Percentiles rank a stretch among this genome's conserved stretches.
These are phyloP conservation scores for Botryotinia convoluta DNA, from an alignment of 2,329 filamentous ascomycete species.

Conservation along the genomic window DNA sequence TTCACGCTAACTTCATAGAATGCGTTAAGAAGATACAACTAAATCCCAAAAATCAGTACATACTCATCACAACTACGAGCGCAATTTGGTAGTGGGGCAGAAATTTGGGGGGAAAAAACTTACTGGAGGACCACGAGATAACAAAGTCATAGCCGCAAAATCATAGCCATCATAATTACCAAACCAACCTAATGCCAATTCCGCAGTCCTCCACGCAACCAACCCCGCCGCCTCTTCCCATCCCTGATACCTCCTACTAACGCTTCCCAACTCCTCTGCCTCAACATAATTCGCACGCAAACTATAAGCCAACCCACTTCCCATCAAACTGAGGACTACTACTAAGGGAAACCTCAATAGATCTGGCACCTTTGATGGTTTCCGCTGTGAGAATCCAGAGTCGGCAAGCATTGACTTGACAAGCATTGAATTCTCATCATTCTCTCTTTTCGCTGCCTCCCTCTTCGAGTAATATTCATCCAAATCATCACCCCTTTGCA, in stretches of 20 bases:
- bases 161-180: constrained; percentile 72
- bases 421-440: neutral
- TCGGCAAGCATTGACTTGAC: neutral
- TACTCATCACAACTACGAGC: neutral
- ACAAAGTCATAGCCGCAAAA: constrained; percentile 60
- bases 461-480: neutral
- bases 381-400: neutral
- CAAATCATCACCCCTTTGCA: neutral
- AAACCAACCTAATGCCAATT: constrained; percentile 72
- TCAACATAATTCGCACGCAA: constrained; percentile 50
- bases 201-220: constrained; percentile 56
- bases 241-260: constrained; percentile 62
- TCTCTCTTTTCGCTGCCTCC: neutral
- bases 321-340: constrained; percentile 54
- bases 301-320: constrained; percentile 65
- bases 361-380: constrained; percentile 41
- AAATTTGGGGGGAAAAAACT: constrained; percentile 31
- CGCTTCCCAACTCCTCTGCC: constrained; percentile 59
- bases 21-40: constrained; percentile 71
- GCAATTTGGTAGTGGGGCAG: neutral
- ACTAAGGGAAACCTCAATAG: constrained; percentile 53
- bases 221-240: constrained; percentile 58
- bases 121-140: constrained; percentile 73
- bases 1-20: constrained; percentile 71
- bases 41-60: constrained; percentile 16